These are phyloP conservation scores for Warburgia ugandensis DNA, from an alignment of 164 flowering plant species.

Conservation along the genomic window DNA sequence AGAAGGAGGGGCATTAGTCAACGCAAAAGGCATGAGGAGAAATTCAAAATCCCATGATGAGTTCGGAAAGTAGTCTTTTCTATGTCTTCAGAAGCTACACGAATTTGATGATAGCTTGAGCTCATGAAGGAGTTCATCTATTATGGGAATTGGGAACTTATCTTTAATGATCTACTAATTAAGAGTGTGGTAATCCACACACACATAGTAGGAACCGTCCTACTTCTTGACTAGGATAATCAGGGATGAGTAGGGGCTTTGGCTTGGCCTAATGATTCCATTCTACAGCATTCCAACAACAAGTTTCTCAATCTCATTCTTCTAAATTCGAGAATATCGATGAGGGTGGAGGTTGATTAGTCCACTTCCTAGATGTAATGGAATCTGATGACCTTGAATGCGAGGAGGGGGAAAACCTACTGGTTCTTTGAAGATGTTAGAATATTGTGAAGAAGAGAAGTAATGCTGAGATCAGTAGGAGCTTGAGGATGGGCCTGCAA, in stretches of 20 bases:
- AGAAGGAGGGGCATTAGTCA: constrained; percentile 6
- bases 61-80: constrained; percentile 12
- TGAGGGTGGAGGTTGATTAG: background rate
- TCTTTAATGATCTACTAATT: constrained; percentile 6
- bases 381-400: no score
- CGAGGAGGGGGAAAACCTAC: no score
- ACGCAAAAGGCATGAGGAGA: constrained; percentile 5
- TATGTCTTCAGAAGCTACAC: background rate
- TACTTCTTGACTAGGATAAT: background rate
- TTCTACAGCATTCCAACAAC: background rate
- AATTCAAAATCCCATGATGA: constrained; percentile 6
- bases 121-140: constrained; percentile 10
- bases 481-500: no score
- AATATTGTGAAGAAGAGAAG: no score
- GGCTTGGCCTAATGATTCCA: background rate
- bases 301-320: constrained; percentile 2
- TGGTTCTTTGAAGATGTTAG: no score
- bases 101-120: constrained; percentile 14
- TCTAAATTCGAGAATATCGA: background rate
- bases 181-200: no score
- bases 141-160: constrained; percentile 3
- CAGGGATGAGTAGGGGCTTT: background rate
- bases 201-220: constrained; percentile 3
- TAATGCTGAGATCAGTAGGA: no score
- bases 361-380: no score